Evolutionary conservation across 495 filamentous ascomycete species (phyloP).

Genomic region (Xylaria sp.): DNA sequence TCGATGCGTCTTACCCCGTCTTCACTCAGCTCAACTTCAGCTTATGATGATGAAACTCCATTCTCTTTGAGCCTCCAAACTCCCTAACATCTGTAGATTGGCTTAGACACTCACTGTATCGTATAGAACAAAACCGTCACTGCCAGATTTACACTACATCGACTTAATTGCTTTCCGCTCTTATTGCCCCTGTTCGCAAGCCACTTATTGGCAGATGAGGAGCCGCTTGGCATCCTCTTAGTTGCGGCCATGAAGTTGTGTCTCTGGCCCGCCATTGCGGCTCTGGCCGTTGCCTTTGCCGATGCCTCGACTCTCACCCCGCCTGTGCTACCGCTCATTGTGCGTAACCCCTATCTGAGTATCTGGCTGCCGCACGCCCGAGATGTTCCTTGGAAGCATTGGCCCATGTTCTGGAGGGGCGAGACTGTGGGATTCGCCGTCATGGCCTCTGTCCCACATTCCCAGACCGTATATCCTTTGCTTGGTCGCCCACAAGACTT

Average conservation of each 20-base stretch:
- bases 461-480: slow-evolving; percentile 80
- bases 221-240: slow-evolving; percentile 26
- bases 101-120: not conserved
- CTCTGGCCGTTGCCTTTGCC: slow-evolving; percentile 47
- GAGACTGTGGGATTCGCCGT: slow-evolving; percentile 80
- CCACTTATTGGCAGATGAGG: slow-evolving; percentile 30
- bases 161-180: not conserved
- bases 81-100: not conserved
- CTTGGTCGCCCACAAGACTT: slow-evolving; percentile 88
- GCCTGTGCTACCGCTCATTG: slow-evolving; percentile 84
- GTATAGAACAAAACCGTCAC: not conserved
- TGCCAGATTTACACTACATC: not conserved
- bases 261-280: slow-evolving; percentile 39
- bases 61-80: not conserved
- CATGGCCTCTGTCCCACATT: slow-evolving; percentile 75
- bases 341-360: slow-evolving; percentile 91
- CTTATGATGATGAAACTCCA: not conserved
- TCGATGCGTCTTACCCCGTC: not conserved
- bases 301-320: slow-evolving; percentile 67
- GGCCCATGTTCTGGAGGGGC: slow-evolving; percentile 96
- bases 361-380: slow-evolving; percentile 84
- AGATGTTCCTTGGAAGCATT: slow-evolving; percentile 83
- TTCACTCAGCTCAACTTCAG: slow-evolving; percentile 14
- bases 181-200: not conserved
- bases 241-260: slow-evolving; percentile 36